Evolutionary conservation across 2,329 filamentous ascomycete genomes (phyloP).

Genomic region (Cryphonectria radicalis): DNA sequence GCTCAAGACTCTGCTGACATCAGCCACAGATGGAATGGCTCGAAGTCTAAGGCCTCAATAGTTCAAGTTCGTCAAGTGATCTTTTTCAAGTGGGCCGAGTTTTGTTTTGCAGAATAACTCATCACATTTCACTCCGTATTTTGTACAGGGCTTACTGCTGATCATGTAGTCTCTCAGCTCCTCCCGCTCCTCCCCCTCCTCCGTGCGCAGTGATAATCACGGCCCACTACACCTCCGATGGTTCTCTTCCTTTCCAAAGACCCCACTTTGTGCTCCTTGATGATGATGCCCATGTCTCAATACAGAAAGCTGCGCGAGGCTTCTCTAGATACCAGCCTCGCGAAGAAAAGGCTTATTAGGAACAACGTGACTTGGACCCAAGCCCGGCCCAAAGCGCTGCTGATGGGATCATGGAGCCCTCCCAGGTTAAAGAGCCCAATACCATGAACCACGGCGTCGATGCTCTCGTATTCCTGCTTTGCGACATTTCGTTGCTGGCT

Average conservation of each 20-base stretch:
- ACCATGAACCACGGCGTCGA: neutral
- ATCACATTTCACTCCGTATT: neutral
- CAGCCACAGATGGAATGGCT: neutral
- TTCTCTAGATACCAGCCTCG: neutral
- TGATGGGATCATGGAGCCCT: neutral
- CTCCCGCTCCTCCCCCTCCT: neutral
- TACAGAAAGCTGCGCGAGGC: conserved; percentile 2
- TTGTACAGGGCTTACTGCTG: neutral
- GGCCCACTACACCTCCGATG: neutral
- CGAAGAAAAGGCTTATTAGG: neutral
- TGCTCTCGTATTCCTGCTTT: neutral
- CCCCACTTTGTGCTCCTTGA: neutral
- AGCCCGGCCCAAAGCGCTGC: neutral
- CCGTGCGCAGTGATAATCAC: no score
- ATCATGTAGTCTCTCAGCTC: neutral
- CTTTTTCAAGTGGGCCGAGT: neutral
- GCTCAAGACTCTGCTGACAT: neutral
- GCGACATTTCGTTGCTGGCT: neutral
- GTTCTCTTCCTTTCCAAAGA: neutral
- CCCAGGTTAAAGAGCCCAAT: neutral
- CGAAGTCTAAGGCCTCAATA: neutral
- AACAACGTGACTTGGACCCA: neutral
- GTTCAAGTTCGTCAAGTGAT: neutral
- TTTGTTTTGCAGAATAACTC: neutral
- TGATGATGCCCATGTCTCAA: neutral